A percentile compares a stretch with the other conserved stretches of the same genome.
Evolutionary conservation across 805 yeast genomes (phyloP).

Genomic region (Wickerhamiella dianesei): DNA sequence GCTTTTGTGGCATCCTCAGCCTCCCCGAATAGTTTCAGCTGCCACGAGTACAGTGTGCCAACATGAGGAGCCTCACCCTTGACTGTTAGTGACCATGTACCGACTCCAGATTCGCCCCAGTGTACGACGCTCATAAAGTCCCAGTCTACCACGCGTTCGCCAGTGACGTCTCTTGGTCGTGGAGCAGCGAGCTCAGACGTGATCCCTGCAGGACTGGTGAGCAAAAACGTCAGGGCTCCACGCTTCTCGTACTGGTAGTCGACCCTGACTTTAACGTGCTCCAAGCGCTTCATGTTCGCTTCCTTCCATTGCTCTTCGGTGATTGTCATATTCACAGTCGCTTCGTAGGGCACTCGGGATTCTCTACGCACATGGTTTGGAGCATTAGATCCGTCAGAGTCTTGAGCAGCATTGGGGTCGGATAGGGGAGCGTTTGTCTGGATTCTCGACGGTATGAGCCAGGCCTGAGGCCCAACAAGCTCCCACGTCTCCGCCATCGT

Average conservation of each 20-base stretch:
- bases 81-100: constrained; percentile 71
- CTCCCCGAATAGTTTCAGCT: constrained; percentile 72
- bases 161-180: constrained; percentile 44
- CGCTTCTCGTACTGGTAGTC: constrained; percentile 50
- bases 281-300: constrained; percentile 56
- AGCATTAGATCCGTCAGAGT: too few species aligned
- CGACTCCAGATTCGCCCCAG: constrained; percentile 78
- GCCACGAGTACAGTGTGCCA: constrained; percentile 49
- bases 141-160: constrained; percentile 63
- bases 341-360: neutral
- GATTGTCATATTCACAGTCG: constrained; percentile 27
- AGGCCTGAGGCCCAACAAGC: constrained; percentile 83
- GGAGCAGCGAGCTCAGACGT: constrained; percentile 58
- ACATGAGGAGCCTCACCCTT: constrained; percentile 26
- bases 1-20: constrained; percentile 51
- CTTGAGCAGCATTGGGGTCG: constrained; percentile 1
- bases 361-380: too few species aligned
- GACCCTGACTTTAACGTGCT: constrained; percentile 75
- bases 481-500: constrained; percentile 61
- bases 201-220: constrained; percentile 65
- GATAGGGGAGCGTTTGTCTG: neutral
- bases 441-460: constrained; percentile 37
- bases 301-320: constrained; percentile 35
- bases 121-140: constrained; percentile 95
- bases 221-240: constrained; percentile 53